phyloP scores from a whole-genome alignment of 768 basidiomycete genomes.

The Pisolithus tinctorius region DNA sequence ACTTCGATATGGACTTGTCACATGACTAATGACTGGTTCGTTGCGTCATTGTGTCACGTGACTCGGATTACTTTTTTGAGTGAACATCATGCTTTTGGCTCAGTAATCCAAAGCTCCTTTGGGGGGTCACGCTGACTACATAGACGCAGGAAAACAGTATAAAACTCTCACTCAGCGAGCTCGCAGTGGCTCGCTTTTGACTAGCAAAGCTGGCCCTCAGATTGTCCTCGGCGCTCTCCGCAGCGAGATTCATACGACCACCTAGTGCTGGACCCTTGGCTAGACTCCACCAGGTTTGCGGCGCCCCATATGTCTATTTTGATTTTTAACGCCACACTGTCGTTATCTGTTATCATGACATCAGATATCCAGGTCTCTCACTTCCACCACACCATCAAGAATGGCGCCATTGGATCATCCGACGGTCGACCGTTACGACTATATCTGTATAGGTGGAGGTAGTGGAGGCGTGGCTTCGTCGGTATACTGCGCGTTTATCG shows the following conservation, averaged over 20 bases:
- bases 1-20: too few relatives aligned
- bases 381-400: conserved; percentile 29
- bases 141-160: background rate
- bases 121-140: background rate
- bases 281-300: conserved; percentile 22
- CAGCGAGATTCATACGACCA: conserved; percentile 11
- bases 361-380: conserved; percentile 44
- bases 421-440: conserved; percentile 65
- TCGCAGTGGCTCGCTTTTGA: conserved; percentile 1
- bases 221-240: conserved; percentile 2
- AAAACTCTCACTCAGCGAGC: background rate
- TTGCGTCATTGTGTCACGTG: too few relatives aligned
- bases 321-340: background rate
- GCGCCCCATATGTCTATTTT: background rate
- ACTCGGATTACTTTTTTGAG: too few relatives aligned
- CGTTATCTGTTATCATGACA: conserved; percentile 26
- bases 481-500: conserved; percentile 37
- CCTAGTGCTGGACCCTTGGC: conserved; percentile 5
- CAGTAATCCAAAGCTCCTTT: background rate
- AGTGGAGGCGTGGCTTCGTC: conserved; percentile 89
- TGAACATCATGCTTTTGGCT: background rate
- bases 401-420: conserved; percentile 74
- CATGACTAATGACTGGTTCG: too few relatives aligned
- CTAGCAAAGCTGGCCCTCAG: conserved; percentile 7
- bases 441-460: conserved; percentile 87